These are phyloP conservation scores for Calycina herbarum DNA, from an alignment of 2,329 filamentous ascomycete species.

Conservation along the genomic window DNA sequence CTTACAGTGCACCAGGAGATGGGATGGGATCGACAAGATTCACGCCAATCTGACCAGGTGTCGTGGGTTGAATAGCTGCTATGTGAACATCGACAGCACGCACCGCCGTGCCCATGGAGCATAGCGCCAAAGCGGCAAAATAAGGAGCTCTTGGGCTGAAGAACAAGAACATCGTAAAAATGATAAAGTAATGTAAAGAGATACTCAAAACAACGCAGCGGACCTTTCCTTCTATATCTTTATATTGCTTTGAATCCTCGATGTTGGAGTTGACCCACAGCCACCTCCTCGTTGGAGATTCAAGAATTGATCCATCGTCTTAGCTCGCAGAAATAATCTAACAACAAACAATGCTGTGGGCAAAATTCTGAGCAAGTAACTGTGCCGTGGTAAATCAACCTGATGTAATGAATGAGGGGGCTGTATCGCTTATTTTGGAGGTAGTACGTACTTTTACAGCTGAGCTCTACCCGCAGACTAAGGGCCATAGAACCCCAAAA, in stretches of 20 bases:
- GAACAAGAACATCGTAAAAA: not conserved
- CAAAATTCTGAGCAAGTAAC: too few species aligned
- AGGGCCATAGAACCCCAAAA: too few species aligned
- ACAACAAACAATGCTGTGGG: too few species aligned
- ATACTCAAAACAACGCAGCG: not conserved
- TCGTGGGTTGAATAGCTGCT: not conserved
- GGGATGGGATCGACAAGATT: not conserved
- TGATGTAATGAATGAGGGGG: too few species aligned
- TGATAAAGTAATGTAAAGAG: not conserved
- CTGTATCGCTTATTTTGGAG: too few species aligned
- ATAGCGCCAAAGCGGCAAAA: not conserved
- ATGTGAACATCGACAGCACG: not conserved
- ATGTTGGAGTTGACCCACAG: not conserved
- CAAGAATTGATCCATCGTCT: too few species aligned
- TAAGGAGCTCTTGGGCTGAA: not conserved
- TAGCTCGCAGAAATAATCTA: too few species aligned
- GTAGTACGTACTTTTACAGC: too few species aligned
- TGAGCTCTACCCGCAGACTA: too few species aligned
- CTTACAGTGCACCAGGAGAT: not conserved
- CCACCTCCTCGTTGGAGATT: too few species aligned
- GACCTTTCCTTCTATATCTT: not conserved
- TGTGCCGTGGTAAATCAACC: too few species aligned
- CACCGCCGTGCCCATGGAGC: not conserved
- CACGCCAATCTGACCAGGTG: constrained; percentile 3
- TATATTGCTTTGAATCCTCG: not conserved